Conservation (phyloP, 495 filamentous ascomycete genomes). For the Parathielavia hyrcaniae region DNA sequence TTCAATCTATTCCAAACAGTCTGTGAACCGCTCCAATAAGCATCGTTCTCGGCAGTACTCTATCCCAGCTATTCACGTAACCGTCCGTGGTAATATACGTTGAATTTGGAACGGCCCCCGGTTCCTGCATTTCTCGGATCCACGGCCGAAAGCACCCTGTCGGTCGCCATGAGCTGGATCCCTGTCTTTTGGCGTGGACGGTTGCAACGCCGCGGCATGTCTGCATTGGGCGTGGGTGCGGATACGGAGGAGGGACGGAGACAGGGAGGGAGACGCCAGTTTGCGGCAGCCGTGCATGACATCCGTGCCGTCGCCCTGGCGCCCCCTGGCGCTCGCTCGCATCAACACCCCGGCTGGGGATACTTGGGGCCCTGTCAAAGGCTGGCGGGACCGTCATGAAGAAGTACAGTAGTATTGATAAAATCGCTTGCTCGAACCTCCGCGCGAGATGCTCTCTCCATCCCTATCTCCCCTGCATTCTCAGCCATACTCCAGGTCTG, state of each 20-base stretch:
- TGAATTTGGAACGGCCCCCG: neutral
- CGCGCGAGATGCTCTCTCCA: neutral
- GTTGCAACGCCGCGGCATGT: neutral
- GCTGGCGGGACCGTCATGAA: neutral
- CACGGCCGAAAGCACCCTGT: conserved; percentile 1
- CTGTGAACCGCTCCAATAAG: too few relatives aligned
- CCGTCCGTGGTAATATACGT: neutral
- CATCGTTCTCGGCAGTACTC: too few relatives aligned
- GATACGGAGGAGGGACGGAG: neutral
- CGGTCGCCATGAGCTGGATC: neutral
- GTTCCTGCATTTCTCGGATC: neutral
- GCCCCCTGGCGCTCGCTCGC: conserved; percentile 1
- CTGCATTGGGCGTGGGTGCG: neutral
- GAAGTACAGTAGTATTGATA: neutral
- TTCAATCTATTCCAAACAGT: too few relatives aligned
- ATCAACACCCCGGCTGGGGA: neutral
- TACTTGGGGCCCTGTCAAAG: neutral
- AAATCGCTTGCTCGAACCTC: conserved; percentile 2
- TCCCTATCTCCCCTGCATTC: neutral
- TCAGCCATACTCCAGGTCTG: neutral
- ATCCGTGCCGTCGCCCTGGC: neutral
- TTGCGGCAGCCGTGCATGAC: neutral
- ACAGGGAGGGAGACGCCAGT: neutral
- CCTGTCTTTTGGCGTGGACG: neutral
- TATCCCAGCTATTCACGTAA: too few relatives aligned